Evolutionary conservation across 306 rosid genomes (phyloP).

Genomic region (Ormosia semicastrata): DNA sequence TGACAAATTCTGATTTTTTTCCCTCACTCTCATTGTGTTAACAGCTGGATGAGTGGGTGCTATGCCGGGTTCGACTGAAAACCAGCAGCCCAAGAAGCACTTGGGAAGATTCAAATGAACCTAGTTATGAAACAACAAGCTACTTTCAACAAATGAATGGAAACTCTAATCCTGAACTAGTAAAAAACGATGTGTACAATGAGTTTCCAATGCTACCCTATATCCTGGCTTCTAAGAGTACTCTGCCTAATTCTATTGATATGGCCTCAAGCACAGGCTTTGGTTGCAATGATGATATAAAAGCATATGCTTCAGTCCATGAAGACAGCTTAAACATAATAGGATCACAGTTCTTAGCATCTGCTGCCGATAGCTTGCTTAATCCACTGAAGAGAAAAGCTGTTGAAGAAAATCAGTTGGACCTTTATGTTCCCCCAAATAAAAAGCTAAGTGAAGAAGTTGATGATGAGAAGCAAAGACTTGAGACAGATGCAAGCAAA

Average conservation of each 20-base stretch:
- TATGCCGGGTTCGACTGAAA: conserved; percentile 62
- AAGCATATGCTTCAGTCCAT: conserved; percentile 21
- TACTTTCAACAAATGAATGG: conserved; percentile 30
- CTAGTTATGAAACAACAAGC: conserved; percentile 32
- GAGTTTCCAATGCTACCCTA: conserved; percentile 66
- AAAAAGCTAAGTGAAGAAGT: conserved; percentile 26
- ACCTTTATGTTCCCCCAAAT: conserved; percentile 16
- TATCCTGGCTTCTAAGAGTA: conserved; percentile 45
- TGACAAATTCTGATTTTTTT: not conserved
- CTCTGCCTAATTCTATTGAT: conserved; percentile 29
- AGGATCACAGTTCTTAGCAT: conserved; percentile 28
- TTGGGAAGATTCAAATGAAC: conserved; percentile 43
- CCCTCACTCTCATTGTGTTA: not conserved
- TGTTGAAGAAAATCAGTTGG: conserved; percentile 24
- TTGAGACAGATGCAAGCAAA: conserved; percentile 13
- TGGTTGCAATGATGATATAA: conserved; percentile 9
- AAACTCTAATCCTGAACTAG: conserved; percentile 40
- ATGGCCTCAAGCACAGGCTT: conserved; percentile 38
- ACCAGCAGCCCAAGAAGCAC: conserved; percentile 36
- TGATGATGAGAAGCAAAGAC: conserved; percentile 20
- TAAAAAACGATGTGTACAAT: conserved; percentile 31
- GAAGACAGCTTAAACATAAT: conserved; percentile 19
- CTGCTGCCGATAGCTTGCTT: conserved; percentile 31
- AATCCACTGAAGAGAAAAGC: conserved; percentile 43
- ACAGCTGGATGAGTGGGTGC: conserved; percentile 79